Base-by-base conservation (phyloP, 2,329 filamentous ascomycete species). In the Aureobasidium uvarum region DNA sequence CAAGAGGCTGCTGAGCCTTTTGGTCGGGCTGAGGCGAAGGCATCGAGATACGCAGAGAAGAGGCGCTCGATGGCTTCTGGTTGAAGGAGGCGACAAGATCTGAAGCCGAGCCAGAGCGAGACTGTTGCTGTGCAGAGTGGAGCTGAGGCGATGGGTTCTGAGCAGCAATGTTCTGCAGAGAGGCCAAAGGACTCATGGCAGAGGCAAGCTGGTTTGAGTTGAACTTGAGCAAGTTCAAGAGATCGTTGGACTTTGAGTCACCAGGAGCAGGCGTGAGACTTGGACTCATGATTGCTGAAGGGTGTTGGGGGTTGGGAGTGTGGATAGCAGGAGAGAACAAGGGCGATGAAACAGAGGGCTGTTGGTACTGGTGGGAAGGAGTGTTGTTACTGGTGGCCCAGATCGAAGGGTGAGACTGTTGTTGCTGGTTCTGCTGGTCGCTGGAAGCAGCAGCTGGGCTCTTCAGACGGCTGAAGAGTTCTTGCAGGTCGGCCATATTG, bases 141-240 rank as follows among this genome's bases (percentile, higher is more conserved):
- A 45, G 54, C 54, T 65, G 63, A n/a, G 63, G 43, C 13, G 43
- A 23, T 51, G 51, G 52, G 25, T 25, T 50, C 31, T 51, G 59
- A 33, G 55, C 50, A 60, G 65, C 68, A 18, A 75, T 70, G 60
- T 73, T 74, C 58, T 76, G 74, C 68, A 78, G 73, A n/a, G 72
- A 73, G 33, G 74, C 70, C 71, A 77, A 74, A 68, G 70, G 76
- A 69, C 73, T 75, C 69, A 68, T 66, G 39, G 69, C 70, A 54
- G 64, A 71, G 67, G 56, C 69, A 62, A 46, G 68, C 55, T 76
- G 75, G 70, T 80, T 76, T 69, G 84, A 80, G 67, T 83, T 86
- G 77, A 87, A 89, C 75, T 86, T 87, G 68, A 90, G 80, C 67
- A 90, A 76, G 71, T 84, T 89, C 66, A 90, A 80, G 69, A 90